Conservation (phyloP, 345 rosid species). For the Orychophragmus violaceus region DNA sequence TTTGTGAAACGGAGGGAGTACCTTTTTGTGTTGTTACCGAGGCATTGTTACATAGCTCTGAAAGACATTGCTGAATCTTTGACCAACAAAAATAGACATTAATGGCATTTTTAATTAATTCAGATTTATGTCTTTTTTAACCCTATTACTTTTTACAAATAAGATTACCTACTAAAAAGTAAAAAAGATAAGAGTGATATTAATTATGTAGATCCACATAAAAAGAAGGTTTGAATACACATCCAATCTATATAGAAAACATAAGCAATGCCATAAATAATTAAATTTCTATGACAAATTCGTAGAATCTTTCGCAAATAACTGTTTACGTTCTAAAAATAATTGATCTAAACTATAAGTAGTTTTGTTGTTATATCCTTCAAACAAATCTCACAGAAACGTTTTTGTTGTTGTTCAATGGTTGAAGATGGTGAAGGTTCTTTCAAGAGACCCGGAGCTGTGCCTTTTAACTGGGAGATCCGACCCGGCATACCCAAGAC, state of each 20-base stretch:
- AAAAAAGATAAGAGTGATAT: not conserved
- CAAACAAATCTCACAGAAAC: not conserved
- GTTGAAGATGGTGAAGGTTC: conserved; percentile 43
- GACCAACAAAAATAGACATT: too few relatives aligned
- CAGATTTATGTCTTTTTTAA: too few relatives aligned
- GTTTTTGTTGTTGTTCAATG: not conserved
- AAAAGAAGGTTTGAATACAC: conserved; percentile 8
- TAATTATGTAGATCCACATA: not conserved
- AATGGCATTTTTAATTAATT: too few relatives aligned
- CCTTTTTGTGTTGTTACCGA: too few relatives aligned
- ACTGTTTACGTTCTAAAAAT: conserved; percentile 14
- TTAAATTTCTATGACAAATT: not conserved
- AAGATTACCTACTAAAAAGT: not conserved
- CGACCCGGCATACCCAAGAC: conserved; percentile 82
- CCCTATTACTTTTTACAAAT: not conserved
- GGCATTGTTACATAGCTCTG: too few relatives aligned
- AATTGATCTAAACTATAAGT: not conserved
- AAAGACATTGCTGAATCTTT: too few relatives aligned
- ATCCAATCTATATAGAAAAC: not conserved
- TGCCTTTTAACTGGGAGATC: conserved; percentile 92
- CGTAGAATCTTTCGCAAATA: conserved; percentile 2
- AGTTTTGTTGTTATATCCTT: not conserved
- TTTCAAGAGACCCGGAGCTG: conserved; percentile 64
- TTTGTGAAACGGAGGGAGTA: too few relatives aligned
- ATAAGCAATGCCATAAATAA: not conserved